These are phyloP conservation scores for Trichoderma polysporum DNA, from an alignment of 2,329 filamentous ascomycete species.

Conservation along the genomic window DNA sequence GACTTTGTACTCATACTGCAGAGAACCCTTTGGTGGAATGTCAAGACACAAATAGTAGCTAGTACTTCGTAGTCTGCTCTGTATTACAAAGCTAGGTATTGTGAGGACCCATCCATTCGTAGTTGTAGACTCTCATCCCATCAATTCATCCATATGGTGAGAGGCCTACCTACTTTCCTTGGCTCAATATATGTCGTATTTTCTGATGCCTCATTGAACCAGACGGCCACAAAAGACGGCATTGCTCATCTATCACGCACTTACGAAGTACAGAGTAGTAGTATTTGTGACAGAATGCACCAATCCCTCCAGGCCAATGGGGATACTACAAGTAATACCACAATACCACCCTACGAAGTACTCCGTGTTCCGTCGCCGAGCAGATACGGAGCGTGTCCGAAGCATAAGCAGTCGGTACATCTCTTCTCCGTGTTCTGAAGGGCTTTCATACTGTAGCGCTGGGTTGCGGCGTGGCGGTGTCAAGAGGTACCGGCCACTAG, in stretches of 20 bases:
- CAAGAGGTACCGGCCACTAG: background rate
- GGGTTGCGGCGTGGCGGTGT: constrained; percentile 7
- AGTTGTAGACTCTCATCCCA: too few relatives aligned
- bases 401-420: background rate
- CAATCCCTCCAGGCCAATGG: background rate
- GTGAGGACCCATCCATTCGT: background rate
- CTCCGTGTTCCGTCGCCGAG: too few relatives aligned
- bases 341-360: too few relatives aligned
- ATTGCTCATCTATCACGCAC: background rate
- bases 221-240: background rate
- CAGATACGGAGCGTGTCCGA: background rate
- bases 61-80: background rate
- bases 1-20: too few relatives aligned
- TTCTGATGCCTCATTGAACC: too few relatives aligned
- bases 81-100: too few relatives aligned
- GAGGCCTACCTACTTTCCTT: background rate
- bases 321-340: too few relatives aligned
- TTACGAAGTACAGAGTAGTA: background rate
- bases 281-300: background rate
- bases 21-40: background rate
- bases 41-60: too few relatives aligned
- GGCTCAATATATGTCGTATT: background rate
- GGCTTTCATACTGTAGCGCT: background rate
- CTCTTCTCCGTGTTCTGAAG: background rate
- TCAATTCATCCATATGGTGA: too few relatives aligned